Base-by-base conservation (phyloP, 768 basidiomycete genomes). In the Cubamyces sp. region DNA sequence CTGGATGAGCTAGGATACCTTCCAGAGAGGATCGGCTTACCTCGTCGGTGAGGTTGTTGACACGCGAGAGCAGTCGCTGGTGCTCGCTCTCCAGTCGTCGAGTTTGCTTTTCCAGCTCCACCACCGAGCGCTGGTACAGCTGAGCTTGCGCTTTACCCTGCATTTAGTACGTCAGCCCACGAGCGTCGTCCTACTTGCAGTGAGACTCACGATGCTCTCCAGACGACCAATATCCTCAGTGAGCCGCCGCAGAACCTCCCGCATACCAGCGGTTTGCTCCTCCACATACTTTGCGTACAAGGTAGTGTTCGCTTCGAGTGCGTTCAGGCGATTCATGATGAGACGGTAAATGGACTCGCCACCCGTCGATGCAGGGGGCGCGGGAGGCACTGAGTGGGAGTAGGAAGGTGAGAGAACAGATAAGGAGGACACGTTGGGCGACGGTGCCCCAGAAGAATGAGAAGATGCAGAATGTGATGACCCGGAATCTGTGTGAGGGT, bases 341-440 rank as follows among this genome's bases (percentile, higher is more conserved):
- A 90, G 92, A 8, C 94, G 89, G 69, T 97, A 98, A 66, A 99
- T 95, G 1, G 94, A 96, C 73, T 99, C 97, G 23, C 92, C 92
- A 14, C 83, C 81, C 0, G 74, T 66, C 1, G 69, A 60, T 23
- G 69, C 55, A 6, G 69, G 56, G 1, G 72, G 60, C 8, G 65
- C 51, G 69, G 69, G 55, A 39, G 65, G 49, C 43, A 73, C 45
- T 50, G 71, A 56, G 26, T 66, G 59, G 64, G 64, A 43, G 63
- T 54, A 23, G 61, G 62, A 34, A 40, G 64, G 19, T 37, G 66
- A 48, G 57, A 41, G 41, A 47, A 49, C 37, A 23, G 60, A 28
- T 16, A 65, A 42, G 39, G 55, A 43, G n/a, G 59, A 55, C 46
- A 58, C 26, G 43, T 55, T 57, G 26, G 65, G 42, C 23, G 59